Evolutionary conservation across 345 rosid species (phyloP).

Genomic region (Erodium maritimum): DNA sequence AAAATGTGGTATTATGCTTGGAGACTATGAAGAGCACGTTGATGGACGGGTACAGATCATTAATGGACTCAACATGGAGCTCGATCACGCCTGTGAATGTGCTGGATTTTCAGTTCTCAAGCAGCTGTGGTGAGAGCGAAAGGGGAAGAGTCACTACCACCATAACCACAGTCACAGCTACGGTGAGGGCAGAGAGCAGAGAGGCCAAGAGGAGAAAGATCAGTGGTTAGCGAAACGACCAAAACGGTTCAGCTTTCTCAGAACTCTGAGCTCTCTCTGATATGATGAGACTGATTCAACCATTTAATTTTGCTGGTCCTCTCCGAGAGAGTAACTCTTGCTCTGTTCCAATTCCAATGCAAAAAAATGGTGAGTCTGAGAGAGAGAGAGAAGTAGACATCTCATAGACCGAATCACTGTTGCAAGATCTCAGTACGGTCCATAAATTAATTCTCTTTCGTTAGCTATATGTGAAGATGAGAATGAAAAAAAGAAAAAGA

Average conservation of each 20-base stretch:
- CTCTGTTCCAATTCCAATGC: slow-evolving; percentile 12
- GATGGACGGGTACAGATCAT: slow-evolving; percentile 24
- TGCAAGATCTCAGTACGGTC: slow-evolving; percentile 15
- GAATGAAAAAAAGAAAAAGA: not conserved
- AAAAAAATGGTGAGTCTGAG: not conserved
- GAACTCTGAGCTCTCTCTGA: too few species aligned
- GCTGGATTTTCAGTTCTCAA: slow-evolving; percentile 40
- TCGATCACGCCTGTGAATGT: slow-evolving; percentile 41
- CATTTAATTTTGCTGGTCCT: slow-evolving; percentile 22
- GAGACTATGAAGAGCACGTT: slow-evolving; percentile 27
- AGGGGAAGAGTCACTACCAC: slow-evolving; percentile 17
- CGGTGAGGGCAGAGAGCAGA: too few species aligned
- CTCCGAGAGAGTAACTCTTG: slow-evolving; percentile 21
- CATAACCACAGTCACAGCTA: slow-evolving; percentile 1
- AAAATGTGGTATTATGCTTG: slow-evolving; percentile 36
- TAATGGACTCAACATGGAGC: slow-evolving; percentile 24
- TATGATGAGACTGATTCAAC: too few species aligned
- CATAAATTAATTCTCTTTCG: not conserved
- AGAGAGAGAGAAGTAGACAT: slow-evolving; percentile 1
- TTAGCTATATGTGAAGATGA: too few species aligned
- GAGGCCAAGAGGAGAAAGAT: slow-evolving; percentile 26
- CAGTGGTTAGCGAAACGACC: slow-evolving; percentile 8
- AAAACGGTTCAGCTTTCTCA: slow-evolving; percentile 19
- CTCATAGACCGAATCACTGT: slow-evolving; percentile 12
- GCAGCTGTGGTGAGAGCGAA: slow-evolving; percentile 27